Conservation (phyloP, 768 basidiomycete species). For the Tricholoma terreum region DNA sequence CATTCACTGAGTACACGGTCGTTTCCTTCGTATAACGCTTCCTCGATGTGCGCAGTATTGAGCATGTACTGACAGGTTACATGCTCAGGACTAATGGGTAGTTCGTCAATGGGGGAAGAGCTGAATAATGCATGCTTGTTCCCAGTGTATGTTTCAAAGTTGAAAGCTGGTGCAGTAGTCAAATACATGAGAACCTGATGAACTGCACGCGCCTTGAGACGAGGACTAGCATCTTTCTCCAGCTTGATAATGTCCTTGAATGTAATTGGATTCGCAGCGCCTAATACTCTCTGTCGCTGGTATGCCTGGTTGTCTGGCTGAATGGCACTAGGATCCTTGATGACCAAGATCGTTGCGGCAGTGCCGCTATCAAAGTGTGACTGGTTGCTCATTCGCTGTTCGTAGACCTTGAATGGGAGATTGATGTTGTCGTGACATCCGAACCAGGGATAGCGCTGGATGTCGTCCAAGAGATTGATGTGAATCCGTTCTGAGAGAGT, state of each 20-base stretch:
- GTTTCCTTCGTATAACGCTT: too few relatives aligned
- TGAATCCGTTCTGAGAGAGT: constrained; percentile 24
- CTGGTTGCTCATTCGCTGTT: constrained; percentile 36
- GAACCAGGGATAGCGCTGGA: constrained; percentile 26
- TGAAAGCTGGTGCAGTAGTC: constrained; percentile 24
- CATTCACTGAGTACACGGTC: constrained; percentile 21
- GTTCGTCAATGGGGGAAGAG: constrained; percentile 19
- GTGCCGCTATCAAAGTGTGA: constrained; percentile 34
- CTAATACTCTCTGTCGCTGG: constrained; percentile 18
- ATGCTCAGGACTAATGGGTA: constrained; percentile 13
- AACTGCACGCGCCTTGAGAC: constrained; percentile 6
- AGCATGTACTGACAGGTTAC: too few relatives aligned
- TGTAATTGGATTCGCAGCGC: constrained; percentile 19
- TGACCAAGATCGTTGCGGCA: constrained; percentile 32
- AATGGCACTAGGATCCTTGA: constrained; percentile 18
- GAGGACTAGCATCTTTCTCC: constrained; percentile 8
- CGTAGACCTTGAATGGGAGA: constrained; percentile 31
- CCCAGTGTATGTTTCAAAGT: constrained; percentile 22
- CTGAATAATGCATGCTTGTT: constrained; percentile 14
- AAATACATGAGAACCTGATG: constrained; percentile 26
- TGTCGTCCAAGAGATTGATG: constrained; percentile 17
- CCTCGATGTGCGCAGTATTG: too few relatives aligned
- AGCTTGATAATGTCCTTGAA: constrained; percentile 21
- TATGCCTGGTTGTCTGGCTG: constrained; percentile 12
- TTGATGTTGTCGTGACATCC: constrained; percentile 37